Percentiles rank a stretch among this genome's conserved stretches.
These are phyloP conservation scores for Lenzites betulinus DNA, from an alignment of 768 basidiomycete genomes.

Conservation along the genomic window DNA sequence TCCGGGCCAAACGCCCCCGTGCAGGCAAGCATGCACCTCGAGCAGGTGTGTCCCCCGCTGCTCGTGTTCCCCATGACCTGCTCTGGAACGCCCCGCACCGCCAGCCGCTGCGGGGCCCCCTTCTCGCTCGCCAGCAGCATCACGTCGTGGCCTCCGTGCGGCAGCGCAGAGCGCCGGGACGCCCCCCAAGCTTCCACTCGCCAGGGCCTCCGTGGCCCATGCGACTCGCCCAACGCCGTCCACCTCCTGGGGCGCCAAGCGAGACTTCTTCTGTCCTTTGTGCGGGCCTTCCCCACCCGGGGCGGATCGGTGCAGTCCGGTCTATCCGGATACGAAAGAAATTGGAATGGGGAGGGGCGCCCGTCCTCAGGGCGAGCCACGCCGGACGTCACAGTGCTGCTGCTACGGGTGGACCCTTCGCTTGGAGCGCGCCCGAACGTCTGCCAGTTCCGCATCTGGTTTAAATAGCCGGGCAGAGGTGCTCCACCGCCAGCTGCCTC, in stretches of 20 bases:
- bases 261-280: not conserved
- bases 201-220: not conserved
- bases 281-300: not conserved
- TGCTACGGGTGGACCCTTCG: not conserved
- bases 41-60: not conserved
- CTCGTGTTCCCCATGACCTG: constrained; percentile 17
- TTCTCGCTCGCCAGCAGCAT: constrained; percentile 11
- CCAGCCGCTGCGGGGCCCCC: constrained; percentile 5
- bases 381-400: not conserved
- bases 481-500: constrained; percentile 12
- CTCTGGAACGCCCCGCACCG: constrained; percentile 12
- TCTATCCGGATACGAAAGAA: constrained; percentile 12
- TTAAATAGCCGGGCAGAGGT: constrained; percentile 17
- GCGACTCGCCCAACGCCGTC: not conserved
- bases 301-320: constrained; percentile 7
- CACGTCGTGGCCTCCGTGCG: constrained; percentile 15
- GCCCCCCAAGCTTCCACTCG: not conserved
- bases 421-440: constrained; percentile 11
- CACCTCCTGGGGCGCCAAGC: not conserved
- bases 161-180: constrained; percentile 9
- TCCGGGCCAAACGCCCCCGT: not conserved
- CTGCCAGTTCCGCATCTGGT: constrained; percentile 8
- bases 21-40: not conserved
- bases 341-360: constrained; percentile 7
- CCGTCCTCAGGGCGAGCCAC: not conserved